A percentile compares a stretch with the other conserved stretches of the same genome.
Conservation (phyloP, 441 rosid species). For the Rhodomyrtus psidioides region DNA sequence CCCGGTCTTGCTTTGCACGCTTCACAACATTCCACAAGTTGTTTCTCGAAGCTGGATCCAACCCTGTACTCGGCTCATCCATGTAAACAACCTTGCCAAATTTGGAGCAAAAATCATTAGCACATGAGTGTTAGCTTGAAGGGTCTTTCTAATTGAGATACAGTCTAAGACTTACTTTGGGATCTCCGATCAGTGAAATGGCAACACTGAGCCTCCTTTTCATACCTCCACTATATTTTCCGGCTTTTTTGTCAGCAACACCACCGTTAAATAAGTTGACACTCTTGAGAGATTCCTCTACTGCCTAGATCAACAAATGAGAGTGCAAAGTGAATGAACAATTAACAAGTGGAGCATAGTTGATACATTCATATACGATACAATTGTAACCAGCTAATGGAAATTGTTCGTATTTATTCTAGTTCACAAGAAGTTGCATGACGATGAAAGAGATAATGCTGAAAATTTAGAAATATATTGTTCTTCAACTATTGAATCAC, state of each 20-base stretch:
- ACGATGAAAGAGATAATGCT: neutral
- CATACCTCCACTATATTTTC: constrained; percentile 98
- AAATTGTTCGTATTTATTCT: neutral
- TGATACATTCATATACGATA: neutral
- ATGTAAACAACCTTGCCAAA: constrained; percentile 73
- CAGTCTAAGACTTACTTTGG: constrained; percentile 41
- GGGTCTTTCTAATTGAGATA: neutral
- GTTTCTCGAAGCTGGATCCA: constrained; percentile 95
- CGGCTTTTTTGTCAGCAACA: constrained; percentile 78
- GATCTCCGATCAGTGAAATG: constrained; percentile 90
- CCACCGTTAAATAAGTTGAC: constrained; percentile 78
- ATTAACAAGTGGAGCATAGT: neutral
- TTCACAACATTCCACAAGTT: constrained; percentile 84
- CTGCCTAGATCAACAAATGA: constrained; percentile 40
- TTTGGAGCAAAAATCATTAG: neutral
- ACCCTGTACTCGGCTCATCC: constrained; percentile 98
- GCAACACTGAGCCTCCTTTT: constrained; percentile 97
- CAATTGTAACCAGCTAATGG: too few relatives aligned
- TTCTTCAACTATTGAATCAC: neutral
- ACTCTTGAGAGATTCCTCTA: constrained; percentile 81
- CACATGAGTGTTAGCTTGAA: neutral
- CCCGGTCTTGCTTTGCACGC: constrained; percentile 73
- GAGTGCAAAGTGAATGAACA: neutral
- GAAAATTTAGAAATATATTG: neutral
- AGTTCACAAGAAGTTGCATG: neutral